A percentile compares a stretch with the other conserved stretches of the same genome.
phyloP scores from a whole-genome alignment of 768 basidiomycete species.

The Crucibulum laeve region DNA sequence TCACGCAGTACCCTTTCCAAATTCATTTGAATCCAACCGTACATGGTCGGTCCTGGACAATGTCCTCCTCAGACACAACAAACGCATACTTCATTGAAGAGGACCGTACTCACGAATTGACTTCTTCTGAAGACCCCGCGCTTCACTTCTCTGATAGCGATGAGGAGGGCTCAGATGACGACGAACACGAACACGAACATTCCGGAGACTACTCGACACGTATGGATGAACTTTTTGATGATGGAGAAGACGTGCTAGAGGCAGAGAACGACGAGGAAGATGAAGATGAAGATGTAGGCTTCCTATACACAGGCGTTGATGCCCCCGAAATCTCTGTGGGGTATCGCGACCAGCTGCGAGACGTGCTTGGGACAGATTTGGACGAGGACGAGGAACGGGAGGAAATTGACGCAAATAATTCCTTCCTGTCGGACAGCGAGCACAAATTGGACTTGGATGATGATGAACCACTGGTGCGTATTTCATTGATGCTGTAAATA shows the following conservation, averaged over 20 bases:
- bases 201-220: constrained; percentile 60
- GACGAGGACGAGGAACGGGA: constrained; percentile 42
- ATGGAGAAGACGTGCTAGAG: constrained; percentile 28
- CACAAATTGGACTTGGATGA: constrained; percentile 18
- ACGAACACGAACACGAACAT: constrained; percentile 37
- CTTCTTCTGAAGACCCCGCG: neutral
- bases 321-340: constrained; percentile 40
- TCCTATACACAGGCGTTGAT: constrained; percentile 73
- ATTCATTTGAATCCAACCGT: neutral
- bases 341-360: constrained; percentile 67
- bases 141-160: neutral
- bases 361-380: constrained; percentile 66
- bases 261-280: constrained; percentile 31
- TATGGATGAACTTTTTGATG: constrained; percentile 63
- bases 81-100: neutral
- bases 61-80: neutral
- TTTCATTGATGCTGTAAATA: constrained; percentile 1
- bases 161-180: constrained; percentile 22
- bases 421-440: constrained; percentile 34
- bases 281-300: constrained; percentile 56
- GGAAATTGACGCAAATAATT: constrained; percentile 37
- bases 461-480: constrained; percentile 24
- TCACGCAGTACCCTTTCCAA: no score
- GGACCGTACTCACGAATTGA: neutral
- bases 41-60: neutral